phyloP scores from a whole-genome alignment of 805 yeast species.

The Ogataea methylovora region DNA sequence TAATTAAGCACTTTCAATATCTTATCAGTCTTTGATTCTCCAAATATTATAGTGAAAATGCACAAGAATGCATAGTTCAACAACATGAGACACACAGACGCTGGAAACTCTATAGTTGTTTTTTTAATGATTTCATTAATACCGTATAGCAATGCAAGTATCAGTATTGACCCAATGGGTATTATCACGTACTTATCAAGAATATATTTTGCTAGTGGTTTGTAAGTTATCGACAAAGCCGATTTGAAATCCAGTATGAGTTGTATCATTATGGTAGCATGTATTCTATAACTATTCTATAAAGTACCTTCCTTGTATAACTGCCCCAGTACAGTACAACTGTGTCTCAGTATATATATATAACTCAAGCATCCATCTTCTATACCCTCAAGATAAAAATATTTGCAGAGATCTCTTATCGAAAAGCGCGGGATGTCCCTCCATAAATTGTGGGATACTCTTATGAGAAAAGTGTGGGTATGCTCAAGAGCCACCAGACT shows the following conservation, averaged over 20 bases:
- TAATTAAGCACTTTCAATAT: conserved; percentile 36
- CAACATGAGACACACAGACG: conserved; percentile 67
- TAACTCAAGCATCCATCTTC: no score
- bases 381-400: no score
- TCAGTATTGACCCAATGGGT: conserved; percentile 40
- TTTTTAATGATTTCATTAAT: conserved; percentile 37
- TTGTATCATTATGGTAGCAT: no score
- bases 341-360: no score
- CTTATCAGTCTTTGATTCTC: conserved; percentile 23
- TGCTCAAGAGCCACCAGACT: no score
- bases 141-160: conserved; percentile 44
- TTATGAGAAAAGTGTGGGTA: no score
- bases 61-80: conserved; percentile 42
- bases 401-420: no score
- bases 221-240: neutral
- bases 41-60: conserved; percentile 27
- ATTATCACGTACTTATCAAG: conserved; percentile 37
- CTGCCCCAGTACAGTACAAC: no score
- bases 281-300: no score
- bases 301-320: no score
- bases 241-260: neutral
- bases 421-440: no score
- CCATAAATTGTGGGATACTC: no score
- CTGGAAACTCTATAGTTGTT: conserved; percentile 51
- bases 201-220: conserved; percentile 22